Conservation (phyloP, 108 stramenopile species). For the Nitzschia sp. region DNA sequence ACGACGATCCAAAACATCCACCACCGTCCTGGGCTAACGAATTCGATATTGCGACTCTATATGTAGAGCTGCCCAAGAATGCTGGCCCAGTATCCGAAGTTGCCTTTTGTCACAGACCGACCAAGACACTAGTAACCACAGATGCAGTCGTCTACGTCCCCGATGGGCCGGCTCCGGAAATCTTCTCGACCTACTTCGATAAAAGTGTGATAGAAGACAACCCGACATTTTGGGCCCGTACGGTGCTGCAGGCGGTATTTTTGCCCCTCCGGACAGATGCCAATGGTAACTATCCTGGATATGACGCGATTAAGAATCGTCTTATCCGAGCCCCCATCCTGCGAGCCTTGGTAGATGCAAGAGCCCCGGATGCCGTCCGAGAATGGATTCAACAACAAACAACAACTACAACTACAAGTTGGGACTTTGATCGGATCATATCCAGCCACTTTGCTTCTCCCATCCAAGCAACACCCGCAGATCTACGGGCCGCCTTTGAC, state of each 20-base stretch:
- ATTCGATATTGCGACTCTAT: constrained; percentile 53
- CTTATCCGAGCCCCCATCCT: constrained; percentile 63
- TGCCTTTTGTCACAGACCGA: constrained; percentile 46
- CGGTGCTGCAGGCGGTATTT: constrained; percentile 65
- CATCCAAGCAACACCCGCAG: constrained; percentile 38
- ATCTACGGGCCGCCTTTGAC: constrained; percentile 38
- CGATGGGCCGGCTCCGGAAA: constrained; percentile 6
- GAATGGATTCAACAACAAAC: constrained; percentile 44
- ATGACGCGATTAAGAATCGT: constrained; percentile 43
- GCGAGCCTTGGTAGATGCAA: constrained; percentile 57
- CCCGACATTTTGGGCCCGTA: constrained; percentile 59
- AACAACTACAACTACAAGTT: constrained; percentile 14
- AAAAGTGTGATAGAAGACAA: constrained; percentile 17
- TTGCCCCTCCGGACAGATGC: constrained; percentile 37
- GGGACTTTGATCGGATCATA: constrained; percentile 61
- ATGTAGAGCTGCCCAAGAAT: constrained; percentile 53
- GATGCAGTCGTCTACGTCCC: constrained; percentile 54
- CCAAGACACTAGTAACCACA: constrained; percentile 42
- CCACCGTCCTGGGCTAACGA: constrained; percentile 48
- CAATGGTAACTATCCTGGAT: constrained; percentile 45
- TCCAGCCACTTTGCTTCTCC: constrained; percentile 70
- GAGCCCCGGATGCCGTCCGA: constrained; percentile 45
- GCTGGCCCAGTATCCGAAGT: constrained; percentile 60
- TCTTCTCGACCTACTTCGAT: constrained; percentile 58
- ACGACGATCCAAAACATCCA: constrained; percentile 16